Base-by-base conservation (phyloP, 176 grass and related monocot species). In the Musa beccarii region DNA sequence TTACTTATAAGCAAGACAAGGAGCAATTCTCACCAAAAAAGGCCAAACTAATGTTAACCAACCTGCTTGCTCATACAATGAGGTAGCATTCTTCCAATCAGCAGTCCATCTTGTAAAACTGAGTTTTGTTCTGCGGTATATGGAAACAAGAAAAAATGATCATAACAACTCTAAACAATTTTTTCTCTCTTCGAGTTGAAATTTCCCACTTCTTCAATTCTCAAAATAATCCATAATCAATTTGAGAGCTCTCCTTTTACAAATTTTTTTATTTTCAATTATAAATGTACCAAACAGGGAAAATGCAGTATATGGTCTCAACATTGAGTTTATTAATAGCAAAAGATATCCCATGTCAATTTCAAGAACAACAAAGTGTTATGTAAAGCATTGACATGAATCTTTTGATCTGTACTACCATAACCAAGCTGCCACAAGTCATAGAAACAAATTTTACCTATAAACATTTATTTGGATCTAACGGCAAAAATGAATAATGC, bases 31-130 rank as follows among this genome's bases (percentile, higher is more conserved):
- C 69, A 75, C 68, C 77, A 9, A 84, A 29, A 19, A 24, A 63
- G 19, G 76, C 43, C 49, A 15, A 11, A 49, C 80, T 69, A 51
- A 73, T 74, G 76, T 53, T 66, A 17, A 89, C 86, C 0, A 3
- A 99, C 95, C 95, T 92, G 95, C 91, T 84, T 94, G 95, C 76
- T 99, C 95, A 16, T 99, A 99, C 52, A 99, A 82, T 66, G 82
- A 82, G 1, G 95, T 99, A 79, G 95, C 95, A 64, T 72, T 89
- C 79, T 83, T 94, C 95, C 95, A 99, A 76, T 99, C 91, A 1
- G 90, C 87, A 84, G 79, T 99, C 95, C 95, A 99, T 55, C 91
- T 92, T 62, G 95, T 99, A 77, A 99, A 99, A 79, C 95, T 99
- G 69, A 99, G 77, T 78, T 94, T 94, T 67, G 95, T 99, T 89